phyloP scores from a whole-genome alignment of 2,329 filamentous ascomycete genomes.

The Cladophialophora immunda region DNA sequence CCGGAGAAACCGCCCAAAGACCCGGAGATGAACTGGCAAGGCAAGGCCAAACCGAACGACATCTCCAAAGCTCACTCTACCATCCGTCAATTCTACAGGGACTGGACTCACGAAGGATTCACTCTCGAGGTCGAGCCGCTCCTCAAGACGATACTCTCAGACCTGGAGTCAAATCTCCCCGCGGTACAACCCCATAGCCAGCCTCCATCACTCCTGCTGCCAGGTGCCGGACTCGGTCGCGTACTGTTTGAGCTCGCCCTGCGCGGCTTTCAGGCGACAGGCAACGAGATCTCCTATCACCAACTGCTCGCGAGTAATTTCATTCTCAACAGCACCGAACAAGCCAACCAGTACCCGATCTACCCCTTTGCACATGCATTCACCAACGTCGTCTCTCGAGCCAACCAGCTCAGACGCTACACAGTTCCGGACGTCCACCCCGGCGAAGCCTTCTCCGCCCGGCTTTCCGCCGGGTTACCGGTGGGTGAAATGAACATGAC shows the following conservation, averaged over 20 bases:
- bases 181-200: slow-evolving; percentile 39
- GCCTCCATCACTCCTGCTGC: slow-evolving; percentile 77
- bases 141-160: slow-evolving; percentile 76
- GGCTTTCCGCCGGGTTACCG: slow-evolving; percentile 40
- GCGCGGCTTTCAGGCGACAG: slow-evolving; percentile 78
- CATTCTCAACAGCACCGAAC: slow-evolving; percentile 62
- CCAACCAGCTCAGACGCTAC: slow-evolving; percentile 78
- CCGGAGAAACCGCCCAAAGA: slow-evolving; percentile 49
- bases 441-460: slow-evolving; percentile 60
- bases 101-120: slow-evolving; percentile 84
- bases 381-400: slow-evolving; percentile 79
- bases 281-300: slow-evolving; percentile 97
- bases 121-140: slow-evolving; percentile 76
- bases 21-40: slow-evolving; percentile 69
- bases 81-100: slow-evolving; percentile 90
- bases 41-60: slow-evolving; percentile 75
- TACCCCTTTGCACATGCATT: slow-evolving; percentile 89
- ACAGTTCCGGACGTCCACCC: slow-evolving; percentile 83
- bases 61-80: slow-evolving; percentile 93
- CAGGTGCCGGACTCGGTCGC: slow-evolving; percentile 87
- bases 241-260: slow-evolving; percentile 86
- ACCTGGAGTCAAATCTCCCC: slow-evolving; percentile 63
- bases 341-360: slow-evolving; percentile 72
- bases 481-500: slow-evolving; percentile 87
- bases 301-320: slow-evolving; percentile 84